Evolutionary conservation across 371 early-diverging fungal genomes (phyloP), one percentile per base, ranked within the genome.

Genomic region (Globomyces sp.): DNA sequence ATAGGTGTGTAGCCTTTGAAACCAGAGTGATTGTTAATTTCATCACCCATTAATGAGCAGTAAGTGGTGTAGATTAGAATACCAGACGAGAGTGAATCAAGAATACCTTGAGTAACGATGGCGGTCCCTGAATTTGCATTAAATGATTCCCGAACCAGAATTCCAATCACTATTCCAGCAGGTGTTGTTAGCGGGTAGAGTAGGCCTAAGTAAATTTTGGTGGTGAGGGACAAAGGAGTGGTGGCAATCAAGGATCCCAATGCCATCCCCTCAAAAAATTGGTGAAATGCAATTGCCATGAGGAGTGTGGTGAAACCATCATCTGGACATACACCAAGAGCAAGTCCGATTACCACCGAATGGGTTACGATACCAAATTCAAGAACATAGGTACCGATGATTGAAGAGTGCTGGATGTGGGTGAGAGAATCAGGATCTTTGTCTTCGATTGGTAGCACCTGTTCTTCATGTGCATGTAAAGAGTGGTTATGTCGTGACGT

Each of bases 261-360:
- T 0, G 93, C 93, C 50, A 92, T 70, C 43, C 95, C 95, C 76
- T 94, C 95, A 73, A 92, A 92, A 74, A 91, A 82, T 79, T 95
- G 95, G 76, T 96, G 96, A 79, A 94, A 93, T 24, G 83, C 81
- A 41, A 95, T 81, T 1, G 95, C 95, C 57, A 90, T 78, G 10
- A 92, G 72, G 8, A 94, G 84, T 0, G 89, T 81, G 10, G 73
- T 74, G 73, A 91, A 92, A 9, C 82, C 85, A 1, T 80, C 73
- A 43, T 83, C 87, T 3, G 80, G 76, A 0, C 90, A 76, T 37
- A 86, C 85, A 4, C 92, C 89, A 24, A 96, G 77, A 0, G 91
- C 82, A 39, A 94, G 68, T 4, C 95, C 96, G 63, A 96, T 87
- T 58, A 95, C 83, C 62, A 96, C 77, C 0, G 94, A 93, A 73